Conservation (phyloP, 371 early-diverging fungal genomes). For the Mucor sp. region DNA sequence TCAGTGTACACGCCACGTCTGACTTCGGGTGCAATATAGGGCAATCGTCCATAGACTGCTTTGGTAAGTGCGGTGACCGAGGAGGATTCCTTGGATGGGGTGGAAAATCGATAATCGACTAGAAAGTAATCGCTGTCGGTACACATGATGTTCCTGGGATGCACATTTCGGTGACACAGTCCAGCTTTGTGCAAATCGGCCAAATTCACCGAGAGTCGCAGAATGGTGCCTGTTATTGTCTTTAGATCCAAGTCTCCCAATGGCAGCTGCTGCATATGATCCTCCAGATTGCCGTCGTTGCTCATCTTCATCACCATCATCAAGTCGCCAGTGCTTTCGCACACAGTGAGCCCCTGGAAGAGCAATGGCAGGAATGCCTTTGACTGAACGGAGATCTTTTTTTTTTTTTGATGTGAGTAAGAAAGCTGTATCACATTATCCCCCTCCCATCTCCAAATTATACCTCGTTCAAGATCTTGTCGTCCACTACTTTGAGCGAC, state of each 20-base stretch:
- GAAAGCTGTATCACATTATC: constrained; percentile 1
- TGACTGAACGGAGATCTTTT: constrained; percentile 50
- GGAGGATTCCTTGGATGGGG: constrained; percentile 40
- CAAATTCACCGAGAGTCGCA: constrained; percentile 41
- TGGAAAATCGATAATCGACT: constrained; percentile 52
- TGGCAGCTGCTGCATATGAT: constrained; percentile 46
- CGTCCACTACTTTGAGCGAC: constrained; percentile 49
- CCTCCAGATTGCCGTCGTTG: constrained; percentile 49
- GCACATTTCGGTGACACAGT: constrained; percentile 49
- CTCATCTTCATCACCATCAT: constrained; percentile 57
- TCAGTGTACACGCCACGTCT: constrained; percentile 47
- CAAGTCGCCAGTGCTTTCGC: constrained; percentile 51
- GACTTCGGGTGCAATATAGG: constrained; percentile 52
- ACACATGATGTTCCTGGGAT: constrained; percentile 48
- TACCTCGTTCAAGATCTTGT: constrained; percentile 52
- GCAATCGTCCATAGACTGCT: constrained; percentile 50
- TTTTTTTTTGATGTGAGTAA: background rate
- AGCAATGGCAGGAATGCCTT: constrained; percentile 48
- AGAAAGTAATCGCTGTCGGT: constrained; percentile 54
- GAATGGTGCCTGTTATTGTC: constrained; percentile 47
- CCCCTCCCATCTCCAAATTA: background rate
- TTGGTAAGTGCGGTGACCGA: constrained; percentile 47
- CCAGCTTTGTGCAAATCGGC: constrained; percentile 50
- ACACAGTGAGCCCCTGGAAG: constrained; percentile 49
- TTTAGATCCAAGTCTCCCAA: constrained; percentile 48